Evolutionary conservation across 2,329 filamentous ascomycete species (phyloP).

Genomic region (Esteya vermicola): DNA sequence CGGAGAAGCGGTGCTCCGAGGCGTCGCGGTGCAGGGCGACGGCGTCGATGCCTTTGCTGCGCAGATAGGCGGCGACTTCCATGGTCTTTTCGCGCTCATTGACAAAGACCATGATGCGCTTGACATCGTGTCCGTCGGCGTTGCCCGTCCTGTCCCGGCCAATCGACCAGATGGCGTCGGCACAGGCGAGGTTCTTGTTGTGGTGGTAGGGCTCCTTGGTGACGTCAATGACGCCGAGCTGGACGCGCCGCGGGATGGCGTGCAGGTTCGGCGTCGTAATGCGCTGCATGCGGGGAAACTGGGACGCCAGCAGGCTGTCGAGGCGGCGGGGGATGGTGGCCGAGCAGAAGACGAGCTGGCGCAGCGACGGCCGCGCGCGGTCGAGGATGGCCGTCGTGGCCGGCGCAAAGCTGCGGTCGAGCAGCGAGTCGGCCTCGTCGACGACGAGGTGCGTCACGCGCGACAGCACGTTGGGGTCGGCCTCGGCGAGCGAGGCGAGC

Average conservation of each 20-base stretch:
- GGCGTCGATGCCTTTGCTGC: constrained; percentile 77
- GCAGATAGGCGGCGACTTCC: constrained; percentile 65
- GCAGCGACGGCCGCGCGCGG: constrained; percentile 63
- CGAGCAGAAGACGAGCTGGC: constrained; percentile 83
- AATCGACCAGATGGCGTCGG: constrained; percentile 88
- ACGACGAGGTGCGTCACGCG: constrained; percentile 78
- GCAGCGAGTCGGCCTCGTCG: constrained; percentile 90
- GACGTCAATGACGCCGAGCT: constrained; percentile 84
- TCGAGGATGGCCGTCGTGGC: constrained; percentile 74
- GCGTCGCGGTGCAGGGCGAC: constrained; percentile 76
- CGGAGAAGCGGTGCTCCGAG: constrained; percentile 58
- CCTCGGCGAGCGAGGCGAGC: constrained; percentile 72
- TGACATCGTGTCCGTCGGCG: constrained; percentile 51
- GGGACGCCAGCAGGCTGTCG: constrained; percentile 67
- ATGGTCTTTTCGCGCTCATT: constrained; percentile 34
- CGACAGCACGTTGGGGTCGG: constrained; percentile 84
- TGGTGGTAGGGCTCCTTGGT: constrained; percentile 86
- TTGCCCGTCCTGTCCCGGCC: constrained; percentile 54
- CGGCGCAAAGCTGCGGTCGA: constrained; percentile 84
- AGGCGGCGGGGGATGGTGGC: constrained; percentile 87
- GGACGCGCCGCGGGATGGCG: constrained; percentile 85
- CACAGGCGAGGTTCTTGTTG: constrained; percentile 86
- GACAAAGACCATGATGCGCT: constrained; percentile 45
- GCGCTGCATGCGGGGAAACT: constrained; percentile 70
- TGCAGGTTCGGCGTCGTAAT: constrained; percentile 93